phyloP scores from a whole-genome alignment of 495 filamentous ascomycete genomes.

The Pyrenula aspistea region DNA sequence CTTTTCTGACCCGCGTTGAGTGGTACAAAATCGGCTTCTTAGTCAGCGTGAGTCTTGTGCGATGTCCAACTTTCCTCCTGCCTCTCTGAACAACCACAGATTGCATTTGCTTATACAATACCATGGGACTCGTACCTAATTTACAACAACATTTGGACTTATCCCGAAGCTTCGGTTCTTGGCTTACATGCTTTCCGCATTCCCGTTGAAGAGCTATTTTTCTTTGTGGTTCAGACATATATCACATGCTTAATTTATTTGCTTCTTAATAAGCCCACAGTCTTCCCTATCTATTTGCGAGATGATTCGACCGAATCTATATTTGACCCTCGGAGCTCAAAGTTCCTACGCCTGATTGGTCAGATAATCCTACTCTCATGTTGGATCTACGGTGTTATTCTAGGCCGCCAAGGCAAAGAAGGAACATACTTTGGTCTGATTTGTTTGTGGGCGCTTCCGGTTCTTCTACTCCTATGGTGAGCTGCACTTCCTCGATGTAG shows the following conservation, averaged over 20 bases:
- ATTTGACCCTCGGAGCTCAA: not conserved
- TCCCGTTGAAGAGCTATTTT: slow-evolving; percentile 58
- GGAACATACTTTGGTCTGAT: slow-evolving; percentile 56
- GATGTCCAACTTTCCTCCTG: not conserved
- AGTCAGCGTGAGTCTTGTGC: slow-evolving; percentile 21
- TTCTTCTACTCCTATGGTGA: slow-evolving; percentile 49
- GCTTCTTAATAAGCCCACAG: slow-evolving; percentile 46
- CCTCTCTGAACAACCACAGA: slow-evolving; percentile 9
- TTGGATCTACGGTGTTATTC: not conserved
- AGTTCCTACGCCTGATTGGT: slow-evolving; percentile 12
- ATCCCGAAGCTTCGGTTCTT: slow-evolving; percentile 44
- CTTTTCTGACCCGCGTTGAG: slow-evolving; percentile 44
- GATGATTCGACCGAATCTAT: slow-evolving; percentile 4
- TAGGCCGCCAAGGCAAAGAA: slow-evolving; percentile 15
- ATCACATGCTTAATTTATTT: slow-evolving; percentile 54
- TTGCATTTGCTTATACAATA: slow-evolving; percentile 48
- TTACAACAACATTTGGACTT: slow-evolving; percentile 51
- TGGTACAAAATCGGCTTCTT: slow-evolving; percentile 45
- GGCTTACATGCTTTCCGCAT: slow-evolving; percentile 45
- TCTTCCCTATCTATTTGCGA: slow-evolving; percentile 42
- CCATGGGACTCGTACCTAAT: slow-evolving; percentile 67
- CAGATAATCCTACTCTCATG: slow-evolving; percentile 20
- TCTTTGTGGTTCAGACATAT: slow-evolving; percentile 67
- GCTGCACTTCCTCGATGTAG: not conserved
- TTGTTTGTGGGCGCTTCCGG: slow-evolving; percentile 50